These are phyloP conservation scores for Mallotus repandus DNA, from an alignment of 441 rosid species.

Conservation along the genomic window DNA sequence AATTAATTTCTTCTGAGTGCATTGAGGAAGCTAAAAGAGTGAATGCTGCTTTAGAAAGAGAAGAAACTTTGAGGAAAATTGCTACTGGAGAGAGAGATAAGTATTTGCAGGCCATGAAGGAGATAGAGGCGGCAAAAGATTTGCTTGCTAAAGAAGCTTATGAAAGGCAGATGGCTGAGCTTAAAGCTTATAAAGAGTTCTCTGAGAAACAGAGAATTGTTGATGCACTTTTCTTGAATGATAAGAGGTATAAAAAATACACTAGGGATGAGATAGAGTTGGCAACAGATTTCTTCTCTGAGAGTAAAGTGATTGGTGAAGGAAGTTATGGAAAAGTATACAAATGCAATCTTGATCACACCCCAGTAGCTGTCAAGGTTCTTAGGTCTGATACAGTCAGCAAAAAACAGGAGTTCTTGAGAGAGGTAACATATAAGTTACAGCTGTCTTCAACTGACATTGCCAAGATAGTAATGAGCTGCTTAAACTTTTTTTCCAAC, in stretches of 20 bases:
- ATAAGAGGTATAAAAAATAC: conserved; percentile 70
- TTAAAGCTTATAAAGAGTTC: conserved; percentile 57
- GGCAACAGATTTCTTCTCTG: conserved; percentile 68
- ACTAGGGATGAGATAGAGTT: conserved; percentile 51
- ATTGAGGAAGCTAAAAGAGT: conserved; percentile 66
- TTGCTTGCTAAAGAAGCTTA: conserved; percentile 60
- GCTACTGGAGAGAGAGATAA: conserved; percentile 72
- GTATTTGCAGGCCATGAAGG: conserved; percentile 57
- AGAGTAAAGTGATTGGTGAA: conserved; percentile 64
- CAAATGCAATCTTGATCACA: conserved; percentile 74
- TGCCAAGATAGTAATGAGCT: not conserved
- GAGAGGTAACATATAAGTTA: conserved; percentile 54
- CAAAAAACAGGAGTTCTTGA: conserved; percentile 71
- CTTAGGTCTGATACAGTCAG: conserved; percentile 49
- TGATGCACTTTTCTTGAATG: conserved; percentile 57
- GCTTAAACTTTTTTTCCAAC: not conserved
- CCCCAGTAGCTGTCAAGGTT: conserved; percentile 85
- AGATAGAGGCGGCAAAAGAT: conserved; percentile 64
- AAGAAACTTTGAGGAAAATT: conserved; percentile 60
- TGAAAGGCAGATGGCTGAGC: conserved; percentile 72
- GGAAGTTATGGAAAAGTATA: conserved; percentile 90
- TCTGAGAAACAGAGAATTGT: conserved; percentile 64
- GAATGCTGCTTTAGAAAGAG: conserved; percentile 61
- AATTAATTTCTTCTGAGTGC: conserved; percentile 62
- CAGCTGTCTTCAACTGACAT: not conserved